Percentiles rank a stretch among this genome's conserved stretches.
These are phyloP conservation scores for Pythium sp. DNA, from an alignment of 352 stramenopile genomes.

Conservation along the genomic window DNA sequence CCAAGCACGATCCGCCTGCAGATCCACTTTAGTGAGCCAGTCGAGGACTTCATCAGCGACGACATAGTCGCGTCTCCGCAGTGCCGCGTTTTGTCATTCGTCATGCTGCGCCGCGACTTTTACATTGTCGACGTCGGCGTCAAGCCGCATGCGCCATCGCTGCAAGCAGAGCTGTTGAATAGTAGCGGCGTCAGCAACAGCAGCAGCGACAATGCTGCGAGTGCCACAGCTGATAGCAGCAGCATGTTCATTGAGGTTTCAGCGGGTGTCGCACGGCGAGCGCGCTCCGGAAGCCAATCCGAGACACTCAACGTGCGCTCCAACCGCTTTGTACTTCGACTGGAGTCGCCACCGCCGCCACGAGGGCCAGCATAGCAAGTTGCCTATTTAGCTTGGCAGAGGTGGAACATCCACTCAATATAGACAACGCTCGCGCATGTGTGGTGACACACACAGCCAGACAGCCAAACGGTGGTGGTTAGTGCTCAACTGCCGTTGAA, in stretches of 20 bases:
- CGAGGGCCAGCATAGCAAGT: neutral
- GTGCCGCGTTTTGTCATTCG: conserved; percentile 35
- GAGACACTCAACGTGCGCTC: conserved; percentile 9
- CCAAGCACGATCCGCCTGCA: conserved; percentile 25
- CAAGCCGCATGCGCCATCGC: neutral
- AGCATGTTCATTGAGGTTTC: conserved; percentile 17
- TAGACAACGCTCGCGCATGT: neutral
- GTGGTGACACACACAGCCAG: neutral
- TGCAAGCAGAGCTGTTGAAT: neutral
- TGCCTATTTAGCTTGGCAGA: neutral
- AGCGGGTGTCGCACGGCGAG: conserved; percentile 13
- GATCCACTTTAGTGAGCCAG: conserved; percentile 70
- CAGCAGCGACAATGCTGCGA: neutral
- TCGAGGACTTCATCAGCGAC: conserved; percentile 59
- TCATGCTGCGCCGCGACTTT: conserved; percentile 42
- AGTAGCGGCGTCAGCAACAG: neutral
- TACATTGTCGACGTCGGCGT: conserved; percentile 27
- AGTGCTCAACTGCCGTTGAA: neutral
- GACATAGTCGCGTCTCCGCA: conserved; percentile 30
- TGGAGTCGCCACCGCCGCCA: neutral
- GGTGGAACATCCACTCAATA: neutral
- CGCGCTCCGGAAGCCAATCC: neutral
- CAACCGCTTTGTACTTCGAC: conserved; percentile 13
- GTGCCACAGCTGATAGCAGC: neutral
- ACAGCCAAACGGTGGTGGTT: too few relatives aligned